Conservation (phyloP, 257 asterid species). For the Anisodus acutangulus region DNA sequence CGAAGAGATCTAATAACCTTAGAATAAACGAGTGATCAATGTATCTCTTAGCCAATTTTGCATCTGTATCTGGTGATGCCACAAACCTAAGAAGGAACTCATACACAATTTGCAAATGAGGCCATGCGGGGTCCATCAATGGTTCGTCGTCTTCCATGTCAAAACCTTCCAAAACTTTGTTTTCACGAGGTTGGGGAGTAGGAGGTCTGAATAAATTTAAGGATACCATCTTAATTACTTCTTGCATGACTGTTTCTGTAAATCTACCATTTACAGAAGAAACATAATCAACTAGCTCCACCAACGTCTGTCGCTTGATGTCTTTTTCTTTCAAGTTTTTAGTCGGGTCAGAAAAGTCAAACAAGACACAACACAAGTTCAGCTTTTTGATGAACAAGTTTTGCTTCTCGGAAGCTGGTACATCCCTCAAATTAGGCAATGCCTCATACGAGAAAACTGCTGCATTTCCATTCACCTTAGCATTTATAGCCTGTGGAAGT, state of each 20-base stretch:
- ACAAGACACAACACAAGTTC: slow-evolving; percentile 67
- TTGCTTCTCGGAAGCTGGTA: slow-evolving; percentile 79
- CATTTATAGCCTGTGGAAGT: slow-evolving; percentile 39
- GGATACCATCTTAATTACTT: slow-evolving; percentile 70
- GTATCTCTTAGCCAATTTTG: slow-evolving; percentile 86
- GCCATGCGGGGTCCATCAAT: slow-evolving; percentile 86
- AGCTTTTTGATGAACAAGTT: slow-evolving; percentile 68
- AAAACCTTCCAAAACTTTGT: slow-evolving; percentile 64
- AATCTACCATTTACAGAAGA: slow-evolving; percentile 75
- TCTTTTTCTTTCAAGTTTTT: slow-evolving; percentile 85
- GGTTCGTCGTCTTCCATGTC: slow-evolving; percentile 95
- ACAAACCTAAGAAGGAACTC: slow-evolving; percentile 84
- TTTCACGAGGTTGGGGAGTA: slow-evolving; percentile 69
- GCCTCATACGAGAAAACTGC: slow-evolving; percentile 62
- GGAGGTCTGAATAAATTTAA: slow-evolving; percentile 69
- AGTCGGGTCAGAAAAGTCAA: slow-evolving; percentile 82
- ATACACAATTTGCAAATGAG: slow-evolving; percentile 87
- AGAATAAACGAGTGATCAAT: slow-evolving; percentile 83
- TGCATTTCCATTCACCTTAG: slow-evolving; percentile 55
- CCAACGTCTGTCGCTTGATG: slow-evolving; percentile 79
- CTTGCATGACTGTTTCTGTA: slow-evolving; percentile 67
- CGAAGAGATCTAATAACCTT: slow-evolving; percentile 78
- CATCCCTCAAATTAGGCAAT: slow-evolving; percentile 79
- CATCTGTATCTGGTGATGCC: slow-evolving; percentile 86
- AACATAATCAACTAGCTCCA: slow-evolving; percentile 80